Conservation (phyloP, 345 rosid genomes). For the Lepidium sativum region DNA sequence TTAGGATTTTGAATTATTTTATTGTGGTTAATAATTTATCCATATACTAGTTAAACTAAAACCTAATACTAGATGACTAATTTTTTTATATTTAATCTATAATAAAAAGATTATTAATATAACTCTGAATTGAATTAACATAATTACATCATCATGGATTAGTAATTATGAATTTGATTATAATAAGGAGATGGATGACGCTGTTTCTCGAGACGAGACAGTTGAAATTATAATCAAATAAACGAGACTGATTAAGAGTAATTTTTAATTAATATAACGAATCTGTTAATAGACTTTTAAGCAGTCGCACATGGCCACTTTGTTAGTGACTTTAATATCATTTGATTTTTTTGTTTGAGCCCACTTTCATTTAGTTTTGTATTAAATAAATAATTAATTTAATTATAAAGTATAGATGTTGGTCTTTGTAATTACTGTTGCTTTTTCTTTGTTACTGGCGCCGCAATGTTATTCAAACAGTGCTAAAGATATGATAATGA, state of each 20-base stretch:
- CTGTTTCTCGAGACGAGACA: constrained; percentile 24
- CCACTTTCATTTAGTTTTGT: background rate
- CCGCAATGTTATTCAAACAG: background rate
- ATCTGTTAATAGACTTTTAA: constrained; percentile 24
- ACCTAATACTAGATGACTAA: too few species aligned
- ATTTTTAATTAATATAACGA: constrained; percentile 1
- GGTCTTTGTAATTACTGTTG: background rate
- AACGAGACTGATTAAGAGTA: constrained; percentile 12
- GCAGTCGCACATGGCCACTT: constrained; percentile 28
- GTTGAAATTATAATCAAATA: constrained; percentile 10
- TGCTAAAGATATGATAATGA: background rate
- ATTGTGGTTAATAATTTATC: too few species aligned
- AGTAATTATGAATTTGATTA: constrained; percentile 16
- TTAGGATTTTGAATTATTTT: too few species aligned
- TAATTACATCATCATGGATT: constrained; percentile 21
- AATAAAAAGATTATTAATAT: too few species aligned
- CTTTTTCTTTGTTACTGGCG: background rate
- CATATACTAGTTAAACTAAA: too few species aligned
- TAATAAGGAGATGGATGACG: constrained; percentile 11
- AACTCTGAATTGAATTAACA: too few species aligned
- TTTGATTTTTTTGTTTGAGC: constrained; percentile 8
- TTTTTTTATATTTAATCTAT: too few species aligned
- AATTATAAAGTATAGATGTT: background rate
- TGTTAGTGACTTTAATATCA: background rate
- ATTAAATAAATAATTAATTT: background rate